phyloP scores from a whole-genome alignment of 2,329 filamentous ascomycete genomes.

The Hirsutella thompsonii region DNA sequence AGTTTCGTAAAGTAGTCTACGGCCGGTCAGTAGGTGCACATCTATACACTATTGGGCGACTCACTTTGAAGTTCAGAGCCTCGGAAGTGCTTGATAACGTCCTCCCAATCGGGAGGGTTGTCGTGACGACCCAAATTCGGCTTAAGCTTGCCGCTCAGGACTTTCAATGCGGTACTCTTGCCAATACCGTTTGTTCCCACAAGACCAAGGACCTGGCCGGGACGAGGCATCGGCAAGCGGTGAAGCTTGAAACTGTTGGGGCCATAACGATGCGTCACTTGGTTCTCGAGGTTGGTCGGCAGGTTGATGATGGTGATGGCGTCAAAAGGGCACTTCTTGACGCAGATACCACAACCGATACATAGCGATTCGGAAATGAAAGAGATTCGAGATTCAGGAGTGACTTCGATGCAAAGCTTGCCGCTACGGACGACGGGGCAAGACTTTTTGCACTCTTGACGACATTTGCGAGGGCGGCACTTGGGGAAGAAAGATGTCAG shows the following conservation, averaged over 20 bases:
- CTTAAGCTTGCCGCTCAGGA: slow-evolving; percentile 96
- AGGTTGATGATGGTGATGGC: slow-evolving; percentile 99
- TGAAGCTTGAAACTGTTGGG: slow-evolving; percentile 99
- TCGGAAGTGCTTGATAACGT: slow-evolving; percentile 96
- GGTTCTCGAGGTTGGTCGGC: slow-evolving; percentile 95
- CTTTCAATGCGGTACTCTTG: slow-evolving; percentile 99
- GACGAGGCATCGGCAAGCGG: slow-evolving; percentile 86
- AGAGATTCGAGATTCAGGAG: slow-evolving; percentile 77
- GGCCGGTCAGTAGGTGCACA: not conserved
- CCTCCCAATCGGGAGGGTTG: slow-evolving; percentile 97
- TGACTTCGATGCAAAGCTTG: slow-evolving; percentile 95
- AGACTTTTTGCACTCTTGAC: slow-evolving; percentile 98
- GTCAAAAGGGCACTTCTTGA: slow-evolving; percentile 97
- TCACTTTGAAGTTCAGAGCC: slow-evolving; percentile 93
- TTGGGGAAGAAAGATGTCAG: slow-evolving; percentile 14
- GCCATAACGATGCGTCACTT: slow-evolving; percentile 96
- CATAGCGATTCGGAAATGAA: slow-evolving; percentile 95
- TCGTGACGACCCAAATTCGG: slow-evolving; percentile 91
- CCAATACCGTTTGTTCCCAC: slow-evolving; percentile 99
- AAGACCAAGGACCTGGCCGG: slow-evolving; percentile 87
- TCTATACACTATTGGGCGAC: slow-evolving; percentile 16
- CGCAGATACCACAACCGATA: slow-evolving; percentile 98
- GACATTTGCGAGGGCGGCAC: slow-evolving; percentile 57
- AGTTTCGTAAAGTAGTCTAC: slow-evolving; percentile 95
- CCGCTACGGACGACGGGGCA: slow-evolving; percentile 95